Conservation (phyloP, 225 moss, liverwort and hornwort species). For the Straminergon stramineum region DNA sequence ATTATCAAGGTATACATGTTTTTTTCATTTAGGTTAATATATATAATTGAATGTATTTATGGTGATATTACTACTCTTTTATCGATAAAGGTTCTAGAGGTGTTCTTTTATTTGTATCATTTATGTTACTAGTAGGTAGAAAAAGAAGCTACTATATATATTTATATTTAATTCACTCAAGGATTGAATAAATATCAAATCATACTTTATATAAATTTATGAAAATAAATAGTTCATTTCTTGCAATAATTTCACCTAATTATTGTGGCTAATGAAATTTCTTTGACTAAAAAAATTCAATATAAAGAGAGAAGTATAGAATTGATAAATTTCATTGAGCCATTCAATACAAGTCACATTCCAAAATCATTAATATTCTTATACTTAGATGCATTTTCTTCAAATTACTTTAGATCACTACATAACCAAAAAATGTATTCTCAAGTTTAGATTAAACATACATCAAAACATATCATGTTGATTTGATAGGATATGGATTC, state of each 20-base stretch:
- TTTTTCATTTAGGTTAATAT: too few species aligned
- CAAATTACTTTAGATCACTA: too few species aligned
- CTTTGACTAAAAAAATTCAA: too few species aligned
- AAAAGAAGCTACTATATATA: background rate
- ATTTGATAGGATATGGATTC: background rate
- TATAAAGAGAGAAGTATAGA: too few species aligned
- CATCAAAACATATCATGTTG: background rate
- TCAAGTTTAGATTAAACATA: background rate
- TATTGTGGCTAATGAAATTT: background rate
- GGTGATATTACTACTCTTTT: background rate
- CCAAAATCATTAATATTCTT: background rate
- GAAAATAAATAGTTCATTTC: background rate
- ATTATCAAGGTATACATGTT: background rate
- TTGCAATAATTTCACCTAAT: too few species aligned
- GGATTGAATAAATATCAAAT: background rate
- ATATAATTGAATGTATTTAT: background rate
- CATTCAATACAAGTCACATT: rapidly evolving
- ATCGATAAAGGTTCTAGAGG: background rate
- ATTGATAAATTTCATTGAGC: background rate
- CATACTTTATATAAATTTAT: background rate
- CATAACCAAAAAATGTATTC: background rate
- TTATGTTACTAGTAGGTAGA: too few species aligned
- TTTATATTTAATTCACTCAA: background rate
- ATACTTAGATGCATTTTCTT: background rate
- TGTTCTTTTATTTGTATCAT: background rate